Conservation (phyloP, 805 yeast species). For the Cephaloascus albidus region DNA sequence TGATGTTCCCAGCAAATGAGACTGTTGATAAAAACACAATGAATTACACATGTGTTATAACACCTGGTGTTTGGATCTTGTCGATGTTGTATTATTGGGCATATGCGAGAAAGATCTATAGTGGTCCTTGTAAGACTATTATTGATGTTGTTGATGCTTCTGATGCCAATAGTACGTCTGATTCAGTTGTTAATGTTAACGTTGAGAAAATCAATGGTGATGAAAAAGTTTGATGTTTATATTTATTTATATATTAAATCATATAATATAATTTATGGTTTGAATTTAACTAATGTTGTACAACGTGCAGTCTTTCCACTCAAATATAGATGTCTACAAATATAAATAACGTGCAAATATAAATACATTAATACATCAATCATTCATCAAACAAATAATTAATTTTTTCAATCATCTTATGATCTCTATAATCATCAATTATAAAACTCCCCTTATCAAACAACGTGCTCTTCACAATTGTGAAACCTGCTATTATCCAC, state of each 20-base stretch:
- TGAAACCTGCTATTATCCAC: not conserved
- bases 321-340: too few species aligned
- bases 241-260: too few species aligned
- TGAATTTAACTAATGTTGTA: too few species aligned
- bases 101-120: constrained; percentile 17
- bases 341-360: too few species aligned
- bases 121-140: constrained; percentile 19
- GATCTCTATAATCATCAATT: not conserved
- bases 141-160: constrained; percentile 7
- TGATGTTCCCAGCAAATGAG: constrained; percentile 27
- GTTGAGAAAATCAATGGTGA: too few species aligned
- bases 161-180: too few species aligned
- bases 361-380: too few species aligned
- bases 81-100: constrained; percentile 14
- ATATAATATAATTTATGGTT: too few species aligned
- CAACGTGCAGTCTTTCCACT: too few species aligned
- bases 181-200: too few species aligned
- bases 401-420: not conserved
- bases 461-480: not conserved
- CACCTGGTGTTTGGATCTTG: constrained; percentile 19
- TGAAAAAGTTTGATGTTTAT: too few species aligned
- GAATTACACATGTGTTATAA: constrained; percentile 25
- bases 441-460: not conserved
- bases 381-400: not conserved
- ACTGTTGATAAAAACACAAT: constrained; percentile 18